Base-by-base conservation (phyloP, 2,329 filamentous ascomycete species). In the Neodidymelliopsis sp. region DNA sequence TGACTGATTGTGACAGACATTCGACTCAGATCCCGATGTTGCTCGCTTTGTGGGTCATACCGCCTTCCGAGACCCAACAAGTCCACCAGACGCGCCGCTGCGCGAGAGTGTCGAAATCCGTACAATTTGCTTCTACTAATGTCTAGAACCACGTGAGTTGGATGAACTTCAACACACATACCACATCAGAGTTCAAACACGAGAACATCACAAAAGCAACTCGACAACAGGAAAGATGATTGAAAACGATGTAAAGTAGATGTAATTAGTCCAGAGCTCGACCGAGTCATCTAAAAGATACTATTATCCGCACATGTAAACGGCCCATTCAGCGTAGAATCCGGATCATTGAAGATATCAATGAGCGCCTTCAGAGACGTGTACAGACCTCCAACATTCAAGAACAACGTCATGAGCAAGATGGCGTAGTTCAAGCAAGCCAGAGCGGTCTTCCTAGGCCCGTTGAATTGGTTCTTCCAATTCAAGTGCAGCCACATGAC, bases 401-500 rank as follows among this genome's bases (percentile, higher is more conserved):
- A 33, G n/a, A 65, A 65, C 8, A 67, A 13, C 2, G 64, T 67
- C 58, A 67, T 57, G 6, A 50, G 9, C 22, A 81, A 69, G 28
- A 79, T 74, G 2, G 70, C 27, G 0, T 70, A 65, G 54, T 81
- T 81, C 27, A 79, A n/a, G 5, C 73, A 55, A 3, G 76, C 76
- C 25, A 82, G 60, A 2, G 54, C 56, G 31, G 75, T 77, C 66
- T 81, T 81, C 15, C 42, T 39, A 9, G 56, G 48, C 18, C 58
- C 47, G 30, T 50, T 63, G 40, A 55, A 63, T 36, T 65, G 62
- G 13, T 31, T 22, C 49, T 74, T 71, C 51, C 68, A 72, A 58
- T 81, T 77, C 24, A 83, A 61, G 54, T 75, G 74, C 46, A 79
- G 55, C 75, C 77, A 79, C 62, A 78, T 79, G 1, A 76, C 56